These are phyloP conservation scores for Botrytis tulipae DNA, from an alignment of 2,329 filamentous ascomycete genomes.

Conservation along the genomic window DNA sequence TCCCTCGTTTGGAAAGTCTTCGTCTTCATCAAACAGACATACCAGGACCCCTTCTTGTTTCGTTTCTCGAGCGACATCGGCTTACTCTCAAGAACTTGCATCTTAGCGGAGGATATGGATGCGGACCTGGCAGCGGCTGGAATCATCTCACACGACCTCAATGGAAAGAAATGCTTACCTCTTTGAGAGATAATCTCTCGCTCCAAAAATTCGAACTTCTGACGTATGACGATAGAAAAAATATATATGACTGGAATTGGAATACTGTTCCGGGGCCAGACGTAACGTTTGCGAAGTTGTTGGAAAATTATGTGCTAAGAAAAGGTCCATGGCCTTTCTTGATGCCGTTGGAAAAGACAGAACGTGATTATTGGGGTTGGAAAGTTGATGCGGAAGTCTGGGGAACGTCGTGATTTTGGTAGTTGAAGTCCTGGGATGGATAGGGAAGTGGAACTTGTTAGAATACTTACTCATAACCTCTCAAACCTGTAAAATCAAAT, in stretches of 20 bases:
- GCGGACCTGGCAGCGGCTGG: slow-evolving; percentile 14
- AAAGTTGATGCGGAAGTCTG: slow-evolving; percentile 15
- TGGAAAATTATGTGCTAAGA: background rate
- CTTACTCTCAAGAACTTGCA: slow-evolving; percentile 9
- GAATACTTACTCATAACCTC: background rate
- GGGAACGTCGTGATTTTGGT: background rate
- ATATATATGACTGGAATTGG: slow-evolving; percentile 21
- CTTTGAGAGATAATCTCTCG: background rate
- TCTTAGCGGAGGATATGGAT: slow-evolving; percentile 12
- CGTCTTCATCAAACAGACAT: slow-evolving; percentile 20
- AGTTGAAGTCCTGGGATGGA: no score
- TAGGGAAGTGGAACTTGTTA: no score
- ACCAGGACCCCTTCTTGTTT: slow-evolving; percentile 5
- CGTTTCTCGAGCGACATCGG: slow-evolving; percentile 4
- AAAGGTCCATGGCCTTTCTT: slow-evolving; percentile 13
- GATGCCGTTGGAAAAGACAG: background rate
- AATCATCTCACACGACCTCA: slow-evolving; percentile 12
- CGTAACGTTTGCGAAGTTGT: background rate
- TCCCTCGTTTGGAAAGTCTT: slow-evolving; percentile 11
- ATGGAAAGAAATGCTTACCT: slow-evolving; percentile 17
- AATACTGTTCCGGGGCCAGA: background rate
- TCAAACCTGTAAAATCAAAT: background rate
- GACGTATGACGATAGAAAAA: slow-evolving; percentile 15
- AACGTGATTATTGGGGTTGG: slow-evolving; percentile 27
- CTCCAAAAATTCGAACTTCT: slow-evolving; percentile 16